These are phyloP conservation scores for Aureobasidium vineae DNA, from an alignment of 2,329 filamentous ascomycete genomes.

Conservation along the genomic window DNA sequence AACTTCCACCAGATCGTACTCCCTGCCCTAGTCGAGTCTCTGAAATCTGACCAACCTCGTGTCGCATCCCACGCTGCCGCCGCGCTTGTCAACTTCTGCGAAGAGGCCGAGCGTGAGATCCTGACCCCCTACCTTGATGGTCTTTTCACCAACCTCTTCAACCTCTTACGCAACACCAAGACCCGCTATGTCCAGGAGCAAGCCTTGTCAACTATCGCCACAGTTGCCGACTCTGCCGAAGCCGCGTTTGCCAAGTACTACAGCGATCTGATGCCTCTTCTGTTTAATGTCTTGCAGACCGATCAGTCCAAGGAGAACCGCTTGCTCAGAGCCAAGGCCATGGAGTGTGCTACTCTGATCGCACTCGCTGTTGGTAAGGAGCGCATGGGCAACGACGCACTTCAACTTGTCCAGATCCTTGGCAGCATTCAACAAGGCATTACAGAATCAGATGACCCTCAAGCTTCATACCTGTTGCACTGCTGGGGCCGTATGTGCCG, in stretches of 20 bases:
- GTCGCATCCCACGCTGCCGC: conserved; percentile 97
- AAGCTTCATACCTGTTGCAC: conserved; percentile 95
- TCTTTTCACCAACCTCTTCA: conserved; percentile 79
- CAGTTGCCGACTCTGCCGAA: conserved; percentile 97
- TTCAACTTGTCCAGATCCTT: conserved; percentile 82
- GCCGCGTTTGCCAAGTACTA: conserved; percentile 95
- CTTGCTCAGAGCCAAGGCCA: conserved; percentile 89
- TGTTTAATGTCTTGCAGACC: conserved; percentile 83
- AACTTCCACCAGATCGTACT: conserved; percentile 89
- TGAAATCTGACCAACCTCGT: conserved; percentile 84
- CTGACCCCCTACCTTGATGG: conserved; percentile 92
- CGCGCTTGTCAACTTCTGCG: conserved; percentile 98
- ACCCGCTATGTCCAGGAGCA: conserved; percentile 91
- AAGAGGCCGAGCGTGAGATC: conserved; percentile 90
- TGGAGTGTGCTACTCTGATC: conserved; percentile 98
- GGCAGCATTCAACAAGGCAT: conserved; percentile 84
- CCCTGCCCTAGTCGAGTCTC: conserved; percentile 86
- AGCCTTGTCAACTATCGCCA: conserved; percentile 94
- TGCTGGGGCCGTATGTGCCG: conserved; percentile 99
- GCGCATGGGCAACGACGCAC: conserved; percentile 81
- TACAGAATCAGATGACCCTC: conserved; percentile 87
- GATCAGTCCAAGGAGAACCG: conserved; percentile 94
- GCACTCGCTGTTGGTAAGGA: conserved; percentile 93
- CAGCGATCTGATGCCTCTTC: conserved; percentile 88
- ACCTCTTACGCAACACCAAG: conserved; percentile 85